phyloP scores from a whole-genome alignment of 2,329 filamentous ascomycete species.

The Ophiostoma novo-ulmi region DNA sequence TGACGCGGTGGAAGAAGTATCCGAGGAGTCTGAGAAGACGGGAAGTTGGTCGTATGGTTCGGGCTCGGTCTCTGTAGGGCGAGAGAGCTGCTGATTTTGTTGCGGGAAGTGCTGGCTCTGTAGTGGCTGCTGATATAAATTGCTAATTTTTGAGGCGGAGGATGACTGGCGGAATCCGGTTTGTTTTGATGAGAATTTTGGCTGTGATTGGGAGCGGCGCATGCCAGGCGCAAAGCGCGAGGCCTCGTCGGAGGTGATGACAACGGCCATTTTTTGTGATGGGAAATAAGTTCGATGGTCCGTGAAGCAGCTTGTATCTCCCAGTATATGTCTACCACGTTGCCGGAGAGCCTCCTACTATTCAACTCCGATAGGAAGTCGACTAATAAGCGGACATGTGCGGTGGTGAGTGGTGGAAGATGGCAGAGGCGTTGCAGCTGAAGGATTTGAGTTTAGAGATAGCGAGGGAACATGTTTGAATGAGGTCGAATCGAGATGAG shows the following conservation, averaged over 20 bases:
- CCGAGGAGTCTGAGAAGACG: conserved; percentile 43
- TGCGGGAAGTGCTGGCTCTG: conserved; percentile 14
- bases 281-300: neutral
- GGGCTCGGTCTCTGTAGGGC: neutral
- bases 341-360: conserved; percentile 25
- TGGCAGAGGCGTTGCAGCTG: neutral
- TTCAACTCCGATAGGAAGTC: conserved; percentile 9
- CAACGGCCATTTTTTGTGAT: conserved; percentile 46
- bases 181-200: conserved; percentile 47
- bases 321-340: neutral
- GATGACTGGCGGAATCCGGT: conserved; percentile 43
- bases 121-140: conserved; percentile 41
- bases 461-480: neutral
- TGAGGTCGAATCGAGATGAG: neutral
- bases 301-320: neutral
- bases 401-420: neutral
- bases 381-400: conserved; percentile 4
- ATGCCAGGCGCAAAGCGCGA: conserved; percentile 52
- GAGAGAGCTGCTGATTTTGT: neutral
- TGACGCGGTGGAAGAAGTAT: conserved; percentile 49
- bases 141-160: conserved; percentile 44
- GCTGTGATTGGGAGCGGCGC: conserved; percentile 57
- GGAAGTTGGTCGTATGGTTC: conserved; percentile 32
- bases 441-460: neutral
- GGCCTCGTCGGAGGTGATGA: conserved; percentile 53